These are phyloP conservation scores for Arthrobotrys iridis DNA, from an alignment of 2,329 filamentous ascomycete species.

Conservation along the genomic window DNA sequence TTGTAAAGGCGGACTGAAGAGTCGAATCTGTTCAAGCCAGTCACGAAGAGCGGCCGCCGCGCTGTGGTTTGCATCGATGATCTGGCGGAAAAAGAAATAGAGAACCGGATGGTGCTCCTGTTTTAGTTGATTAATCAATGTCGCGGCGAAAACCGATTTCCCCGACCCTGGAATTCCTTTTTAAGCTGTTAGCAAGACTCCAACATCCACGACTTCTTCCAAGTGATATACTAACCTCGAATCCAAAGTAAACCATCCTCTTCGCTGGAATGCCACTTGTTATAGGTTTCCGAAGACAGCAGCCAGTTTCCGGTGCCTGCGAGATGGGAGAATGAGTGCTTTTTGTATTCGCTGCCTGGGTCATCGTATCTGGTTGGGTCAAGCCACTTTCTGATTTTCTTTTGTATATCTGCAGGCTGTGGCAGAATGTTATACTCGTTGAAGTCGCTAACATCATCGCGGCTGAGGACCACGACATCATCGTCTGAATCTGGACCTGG, in stretches of 20 bases:
- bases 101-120: conserved; percentile 58
- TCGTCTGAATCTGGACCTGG: neutral
- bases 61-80: conserved; percentile 61
- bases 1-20: conserved; percentile 60
- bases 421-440: conserved; percentile 60
- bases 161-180: conserved; percentile 62
- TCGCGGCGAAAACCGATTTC: conserved; percentile 61
- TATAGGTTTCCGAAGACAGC: conserved; percentile 49
- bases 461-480: neutral
- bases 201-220: no score
- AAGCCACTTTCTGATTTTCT: conserved; percentile 60
- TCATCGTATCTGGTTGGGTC: conserved; percentile 58
- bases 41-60: conserved; percentile 60
- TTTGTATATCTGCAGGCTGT: conserved; percentile 52
- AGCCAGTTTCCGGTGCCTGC: conserved; percentile 58
- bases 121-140: conserved; percentile 56
- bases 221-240: neutral
- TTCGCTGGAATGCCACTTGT: conserved; percentile 54
- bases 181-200: conserved; percentile 58
- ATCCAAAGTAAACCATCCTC: conserved; percentile 58
- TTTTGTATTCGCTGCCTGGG: conserved; percentile 58
- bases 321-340: conserved; percentile 57
- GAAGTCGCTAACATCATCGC: conserved; percentile 56
- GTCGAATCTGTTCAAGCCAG: conserved; percentile 60
- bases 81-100: conserved; percentile 63